A percentile compares a stretch with the other conserved stretches of the same genome.
phyloP scores from a whole-genome alignment of 495 filamentous ascomycete genomes.

The Lasiosphaeriaceae sp. region DNA sequence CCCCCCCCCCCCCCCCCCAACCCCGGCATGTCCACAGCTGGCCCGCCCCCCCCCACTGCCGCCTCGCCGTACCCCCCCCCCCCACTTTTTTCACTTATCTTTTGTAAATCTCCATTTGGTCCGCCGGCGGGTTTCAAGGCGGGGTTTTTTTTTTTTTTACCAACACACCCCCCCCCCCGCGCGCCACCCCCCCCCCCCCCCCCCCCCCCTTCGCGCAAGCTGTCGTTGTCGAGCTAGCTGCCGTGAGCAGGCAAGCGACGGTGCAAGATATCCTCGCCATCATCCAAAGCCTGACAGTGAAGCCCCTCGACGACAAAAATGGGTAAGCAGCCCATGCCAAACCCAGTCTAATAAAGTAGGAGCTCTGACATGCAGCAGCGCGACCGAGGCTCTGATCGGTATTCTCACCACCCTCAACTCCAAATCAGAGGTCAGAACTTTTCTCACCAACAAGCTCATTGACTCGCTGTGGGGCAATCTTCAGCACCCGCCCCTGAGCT shows the following conservation, averaged over 20 bases:
- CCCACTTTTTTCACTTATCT: too few relatives aligned
- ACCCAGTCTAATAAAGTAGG: neutral
- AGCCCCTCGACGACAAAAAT: constrained; percentile 33
- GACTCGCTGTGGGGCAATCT: constrained; percentile 64
- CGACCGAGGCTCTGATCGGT: constrained; percentile 31
- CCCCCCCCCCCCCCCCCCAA: too few relatives aligned
- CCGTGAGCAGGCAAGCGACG: constrained; percentile 20
- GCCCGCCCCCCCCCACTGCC: too few relatives aligned
- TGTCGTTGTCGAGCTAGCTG: constrained; percentile 24
- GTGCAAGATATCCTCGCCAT: constrained; percentile 20
- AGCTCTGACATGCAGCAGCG: neutral
- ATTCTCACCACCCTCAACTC: constrained; percentile 45
- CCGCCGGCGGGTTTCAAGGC: too few relatives aligned
- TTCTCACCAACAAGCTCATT: constrained; percentile 58
- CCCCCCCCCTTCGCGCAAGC: constrained; percentile 24
- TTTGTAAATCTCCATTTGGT: too few relatives aligned
- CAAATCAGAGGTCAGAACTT: constrained; percentile 48
- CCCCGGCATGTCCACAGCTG: too few relatives aligned
- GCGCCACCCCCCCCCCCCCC: too few relatives aligned
- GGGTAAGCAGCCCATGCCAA: constrained; percentile 8
- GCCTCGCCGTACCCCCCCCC: too few relatives aligned
- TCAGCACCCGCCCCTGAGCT: constrained; percentile 63
- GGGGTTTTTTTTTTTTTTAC: too few relatives aligned
- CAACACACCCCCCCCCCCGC: too few relatives aligned
- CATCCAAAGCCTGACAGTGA: constrained; percentile 23